phyloP scores from a whole-genome alignment of 768 basidiomycete species.

The Suillus subluteus region DNA sequence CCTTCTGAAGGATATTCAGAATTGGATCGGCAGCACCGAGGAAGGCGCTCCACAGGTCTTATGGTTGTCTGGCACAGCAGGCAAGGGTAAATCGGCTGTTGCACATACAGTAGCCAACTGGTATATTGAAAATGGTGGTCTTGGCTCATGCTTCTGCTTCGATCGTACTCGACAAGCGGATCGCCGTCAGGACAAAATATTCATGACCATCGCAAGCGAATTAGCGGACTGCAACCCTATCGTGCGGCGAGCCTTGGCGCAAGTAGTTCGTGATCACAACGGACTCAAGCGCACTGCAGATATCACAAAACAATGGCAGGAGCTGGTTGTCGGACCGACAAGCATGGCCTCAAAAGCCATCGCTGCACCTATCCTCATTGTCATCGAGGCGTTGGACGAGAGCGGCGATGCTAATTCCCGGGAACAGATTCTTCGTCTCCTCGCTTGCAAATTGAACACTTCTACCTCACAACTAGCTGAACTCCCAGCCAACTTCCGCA shows the following conservation, averaged over 20 bases:
- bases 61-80: too few species aligned
- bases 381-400: constrained; percentile 31
- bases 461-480: not conserved
- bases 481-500: constrained; percentile 16
- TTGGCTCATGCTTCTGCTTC: too few species aligned
- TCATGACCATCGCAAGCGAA: not conserved
- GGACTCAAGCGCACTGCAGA: not conserved
- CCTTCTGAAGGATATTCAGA: too few species aligned
- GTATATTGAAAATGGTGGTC: too few species aligned
- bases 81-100: not conserved
- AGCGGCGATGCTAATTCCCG: constrained; percentile 13
- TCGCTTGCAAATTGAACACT: not conserved
- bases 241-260: constrained; percentile 2
- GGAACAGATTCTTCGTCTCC: constrained; percentile 17
- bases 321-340: constrained; percentile 20
- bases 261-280: not conserved
- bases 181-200: constrained; percentile 7
- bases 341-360: constrained; percentile 5
- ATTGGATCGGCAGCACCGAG: too few species aligned
- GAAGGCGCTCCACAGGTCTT: too few species aligned
- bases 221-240: constrained; percentile 1
- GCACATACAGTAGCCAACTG: too few species aligned
- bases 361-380: constrained; percentile 25
- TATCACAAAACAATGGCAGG: constrained; percentile 17
- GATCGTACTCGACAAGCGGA: not conserved